Percentiles rank a stretch among this genome's conserved stretches.
phyloP scores from a whole-genome alignment of 2,329 filamentous ascomycete genomes.

The Paracorniculantispora psalliotae region DNA sequence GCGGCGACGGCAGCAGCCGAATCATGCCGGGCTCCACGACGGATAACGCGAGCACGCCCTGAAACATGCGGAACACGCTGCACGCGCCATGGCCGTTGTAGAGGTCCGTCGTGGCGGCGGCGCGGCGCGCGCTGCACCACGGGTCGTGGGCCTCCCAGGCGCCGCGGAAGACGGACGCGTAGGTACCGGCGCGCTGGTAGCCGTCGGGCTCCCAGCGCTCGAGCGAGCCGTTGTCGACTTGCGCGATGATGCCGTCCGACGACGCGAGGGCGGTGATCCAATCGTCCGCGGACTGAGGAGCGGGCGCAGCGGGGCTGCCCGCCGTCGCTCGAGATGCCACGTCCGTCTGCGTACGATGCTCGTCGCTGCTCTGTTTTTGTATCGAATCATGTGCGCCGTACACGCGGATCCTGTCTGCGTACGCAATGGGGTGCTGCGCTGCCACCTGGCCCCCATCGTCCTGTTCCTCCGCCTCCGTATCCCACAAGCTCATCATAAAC shows the following conservation, averaged over 20 bases:
- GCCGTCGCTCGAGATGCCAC: no score
- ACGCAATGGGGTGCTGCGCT: slow-evolving; percentile 58
- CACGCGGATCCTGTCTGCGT: slow-evolving; percentile 65
- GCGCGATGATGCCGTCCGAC: slow-evolving; percentile 52
- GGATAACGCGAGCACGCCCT: slow-evolving; percentile 51
- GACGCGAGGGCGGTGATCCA: slow-evolving; percentile 38
- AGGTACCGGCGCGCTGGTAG: slow-evolving; percentile 51
- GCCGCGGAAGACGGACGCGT: slow-evolving; percentile 49
- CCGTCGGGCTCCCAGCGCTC: slow-evolving; percentile 68
- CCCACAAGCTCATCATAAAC: slow-evolving; percentile 65
- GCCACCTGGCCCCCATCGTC: slow-evolving; percentile 52
- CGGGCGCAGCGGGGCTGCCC: slow-evolving; percentile 4
- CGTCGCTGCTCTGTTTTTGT: no score
- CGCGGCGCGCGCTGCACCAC: slow-evolving; percentile 48
- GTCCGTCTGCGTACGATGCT: no score
- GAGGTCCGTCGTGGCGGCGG: slow-evolving; percentile 49
- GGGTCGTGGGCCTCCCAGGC: slow-evolving; percentile 53
- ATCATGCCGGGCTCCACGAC: slow-evolving; percentile 61
- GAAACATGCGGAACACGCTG: slow-evolving; percentile 56
- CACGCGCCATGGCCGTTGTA: slow-evolving; percentile 55
- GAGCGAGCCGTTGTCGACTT: slow-evolving; percentile 65
- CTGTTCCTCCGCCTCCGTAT: slow-evolving; percentile 42
- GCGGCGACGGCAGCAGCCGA: slow-evolving; percentile 68
- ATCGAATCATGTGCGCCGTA: slow-evolving; percentile 39
- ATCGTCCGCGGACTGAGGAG: slow-evolving; percentile 31